These are phyloP conservation scores for Diversispora eburnea DNA, from an alignment of 192 early-diverging fungal species.

Conservation along the genomic window DNA sequence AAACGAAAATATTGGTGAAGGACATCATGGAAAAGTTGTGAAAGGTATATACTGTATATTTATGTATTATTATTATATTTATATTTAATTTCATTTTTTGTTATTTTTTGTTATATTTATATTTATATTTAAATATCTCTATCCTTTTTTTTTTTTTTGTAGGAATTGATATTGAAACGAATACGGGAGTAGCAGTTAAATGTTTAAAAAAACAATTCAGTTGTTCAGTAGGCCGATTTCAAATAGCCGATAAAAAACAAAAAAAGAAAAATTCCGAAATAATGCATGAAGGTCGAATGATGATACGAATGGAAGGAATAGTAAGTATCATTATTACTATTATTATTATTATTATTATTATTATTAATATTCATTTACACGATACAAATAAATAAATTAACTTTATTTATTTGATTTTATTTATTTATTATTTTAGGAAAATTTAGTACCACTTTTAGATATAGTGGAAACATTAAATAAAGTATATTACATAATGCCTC, in stretches of 20 bases:
- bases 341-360: not conserved
- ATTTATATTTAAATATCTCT: not conserved
- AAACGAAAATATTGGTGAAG: slow-evolving; percentile 23
- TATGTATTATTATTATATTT: not conserved
- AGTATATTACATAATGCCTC: slow-evolving; percentile 24
- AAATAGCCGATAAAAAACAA: slow-evolving; percentile 14
- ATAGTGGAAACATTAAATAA: slow-evolving; percentile 17
- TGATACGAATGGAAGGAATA: slow-evolving; percentile 15
- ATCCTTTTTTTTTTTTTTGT: not conserved
- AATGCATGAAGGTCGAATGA: slow-evolving; percentile 24
- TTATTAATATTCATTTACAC: not conserved
- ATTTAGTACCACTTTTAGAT: slow-evolving; percentile 19
- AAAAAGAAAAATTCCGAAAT: slow-evolving; percentile 18
- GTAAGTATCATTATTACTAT: not conserved
- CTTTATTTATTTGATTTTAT: not conserved
- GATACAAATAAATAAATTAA: too few relatives aligned
- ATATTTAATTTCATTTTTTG: not conserved
- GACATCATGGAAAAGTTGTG: slow-evolving; percentile 23
- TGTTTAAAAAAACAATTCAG: slow-evolving; percentile 24
- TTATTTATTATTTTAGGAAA: not conserved
- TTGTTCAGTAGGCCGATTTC: not conserved
- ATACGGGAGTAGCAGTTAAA: slow-evolving; percentile 1
- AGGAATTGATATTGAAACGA: slow-evolving; percentile 17
- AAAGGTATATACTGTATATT: slow-evolving; percentile 4
- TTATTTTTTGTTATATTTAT: not conserved